Evolutionary conservation across 495 filamentous ascomycete species (phyloP).

Genomic region (Apiosordaria backusii): DNA sequence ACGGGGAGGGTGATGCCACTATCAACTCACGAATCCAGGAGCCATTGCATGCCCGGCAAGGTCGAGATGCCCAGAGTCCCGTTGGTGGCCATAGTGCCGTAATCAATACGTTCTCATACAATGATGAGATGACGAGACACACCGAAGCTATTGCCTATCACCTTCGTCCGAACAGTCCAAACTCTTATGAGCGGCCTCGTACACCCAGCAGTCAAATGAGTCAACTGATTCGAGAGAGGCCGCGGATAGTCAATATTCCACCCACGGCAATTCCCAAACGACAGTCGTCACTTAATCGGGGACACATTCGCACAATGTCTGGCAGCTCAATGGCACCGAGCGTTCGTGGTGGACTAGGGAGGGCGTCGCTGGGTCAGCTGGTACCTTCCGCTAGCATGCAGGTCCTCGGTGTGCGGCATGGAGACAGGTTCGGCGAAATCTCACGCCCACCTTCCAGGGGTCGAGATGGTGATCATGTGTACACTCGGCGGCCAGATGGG

Average conservation of each 20-base stretch:
- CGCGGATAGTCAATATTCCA: constrained; percentile 29
- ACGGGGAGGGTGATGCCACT: constrained; percentile 17
- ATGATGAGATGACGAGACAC: neutral
- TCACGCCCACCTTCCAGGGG: constrained; percentile 21
- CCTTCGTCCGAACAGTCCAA: neutral
- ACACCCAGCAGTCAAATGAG: constrained; percentile 16
- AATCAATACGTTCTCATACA: neutral
- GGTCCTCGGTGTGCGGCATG: constrained; percentile 15
- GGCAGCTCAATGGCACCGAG: neutral
- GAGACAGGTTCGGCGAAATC: constrained; percentile 24
- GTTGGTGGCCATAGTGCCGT: neutral
- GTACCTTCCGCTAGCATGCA: constrained; percentile 1
- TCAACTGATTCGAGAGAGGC: constrained; percentile 15
- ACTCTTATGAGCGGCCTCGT: constrained; percentile 13
- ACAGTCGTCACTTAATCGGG: constrained; percentile 16
- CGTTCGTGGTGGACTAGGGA: neutral
- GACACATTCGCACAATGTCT: neutral
- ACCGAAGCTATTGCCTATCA: neutral
- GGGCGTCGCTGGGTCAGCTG: neutral
- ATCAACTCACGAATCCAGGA: neutral
- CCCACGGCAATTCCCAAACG: constrained; percentile 19
- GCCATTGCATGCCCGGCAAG: neutral
- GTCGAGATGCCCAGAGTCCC: neutral
- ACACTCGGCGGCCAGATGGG: constrained; percentile 4
- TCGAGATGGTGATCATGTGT: neutral